Conservation (phyloP, 2,329 filamentous ascomycete genomes). For the Plenodomus biglobosus region DNA sequence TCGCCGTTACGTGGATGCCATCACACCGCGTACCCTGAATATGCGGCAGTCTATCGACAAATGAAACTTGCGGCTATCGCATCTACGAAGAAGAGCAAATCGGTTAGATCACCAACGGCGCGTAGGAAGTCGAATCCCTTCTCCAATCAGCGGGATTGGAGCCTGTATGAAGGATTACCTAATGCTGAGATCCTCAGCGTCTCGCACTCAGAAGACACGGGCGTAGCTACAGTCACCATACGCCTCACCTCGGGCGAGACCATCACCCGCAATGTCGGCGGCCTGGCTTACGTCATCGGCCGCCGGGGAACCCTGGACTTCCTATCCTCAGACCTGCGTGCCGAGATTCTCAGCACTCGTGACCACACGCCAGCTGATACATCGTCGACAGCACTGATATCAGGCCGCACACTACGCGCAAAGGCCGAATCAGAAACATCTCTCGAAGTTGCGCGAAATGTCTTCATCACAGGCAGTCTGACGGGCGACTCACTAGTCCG, state of each 20-base stretch:
- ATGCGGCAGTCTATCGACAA: conserved; percentile 60
- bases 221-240: conserved; percentile 46
- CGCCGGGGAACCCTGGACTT: conserved; percentile 58
- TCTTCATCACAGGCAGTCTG: conserved; percentile 61
- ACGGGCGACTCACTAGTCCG: conserved; percentile 63
- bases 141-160: conserved; percentile 54
- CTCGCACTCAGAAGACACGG: conserved; percentile 14
- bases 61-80: conserved; percentile 57
- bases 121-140: conserved; percentile 48
- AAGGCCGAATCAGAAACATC: conserved; percentile 50
- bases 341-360: conserved; percentile 49
- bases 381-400: conserved; percentile 42
- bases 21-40: conserved; percentile 63
- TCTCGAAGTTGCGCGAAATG: conserved; percentile 55
- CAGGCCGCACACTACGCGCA: conserved; percentile 56
- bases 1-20: conserved; percentile 62
- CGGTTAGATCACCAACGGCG: conserved; percentile 25
- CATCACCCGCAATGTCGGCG: conserved; percentile 51
- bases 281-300: conserved; percentile 59
- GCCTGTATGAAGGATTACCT: conserved; percentile 57
- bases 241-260: conserved; percentile 47
- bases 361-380: conserved; percentile 2
- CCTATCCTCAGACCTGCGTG: conserved; percentile 50
- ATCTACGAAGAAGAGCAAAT: conserved; percentile 19
- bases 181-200: conserved; percentile 55